phyloP scores from a whole-genome alignment of 768 basidiomycete genomes.

The Mycena latifolia region DNA sequence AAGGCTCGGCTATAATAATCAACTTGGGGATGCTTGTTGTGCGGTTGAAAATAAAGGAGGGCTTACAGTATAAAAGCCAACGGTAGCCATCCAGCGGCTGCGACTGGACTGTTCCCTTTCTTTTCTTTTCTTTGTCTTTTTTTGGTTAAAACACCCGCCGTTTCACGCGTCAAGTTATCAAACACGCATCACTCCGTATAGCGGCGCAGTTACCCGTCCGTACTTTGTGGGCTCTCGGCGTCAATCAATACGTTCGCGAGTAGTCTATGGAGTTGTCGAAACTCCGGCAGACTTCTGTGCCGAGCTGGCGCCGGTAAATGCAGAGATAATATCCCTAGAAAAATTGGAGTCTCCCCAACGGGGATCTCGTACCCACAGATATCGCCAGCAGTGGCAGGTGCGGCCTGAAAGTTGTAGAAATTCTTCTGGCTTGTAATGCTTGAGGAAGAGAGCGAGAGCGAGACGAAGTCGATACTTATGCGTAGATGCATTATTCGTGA shows the following conservation, averaged over 20 bases:
- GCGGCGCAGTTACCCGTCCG: not conserved
- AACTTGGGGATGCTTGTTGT: not conserved
- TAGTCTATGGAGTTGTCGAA: conserved; percentile 12
- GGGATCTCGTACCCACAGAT: not conserved
- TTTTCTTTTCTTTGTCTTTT: not conserved
- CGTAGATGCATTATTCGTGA: conserved; percentile 8
- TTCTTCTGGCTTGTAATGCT: not conserved
- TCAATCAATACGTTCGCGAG: conserved; percentile 16
- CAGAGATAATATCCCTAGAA: no score
- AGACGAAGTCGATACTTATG: not conserved
- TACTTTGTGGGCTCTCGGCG: conserved; percentile 2
- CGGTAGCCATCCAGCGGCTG: no score
- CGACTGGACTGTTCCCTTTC: not conserved
- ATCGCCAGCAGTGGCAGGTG: conserved; percentile 7
- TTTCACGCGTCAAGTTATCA: not conserved
- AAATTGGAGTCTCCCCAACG: not conserved
- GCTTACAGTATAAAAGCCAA: not conserved
- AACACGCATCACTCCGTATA: not conserved
- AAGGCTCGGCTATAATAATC: conserved; percentile 13
- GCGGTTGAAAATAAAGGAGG: not conserved
- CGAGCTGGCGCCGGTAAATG: conserved; percentile 4
- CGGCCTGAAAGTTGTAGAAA: not conserved
- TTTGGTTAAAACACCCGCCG: not conserved
- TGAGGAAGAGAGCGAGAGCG: not conserved
- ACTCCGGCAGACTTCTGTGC: not conserved